Conservation (phyloP, 129 eudicot species). For the Flaveria trinervia region DNA sequence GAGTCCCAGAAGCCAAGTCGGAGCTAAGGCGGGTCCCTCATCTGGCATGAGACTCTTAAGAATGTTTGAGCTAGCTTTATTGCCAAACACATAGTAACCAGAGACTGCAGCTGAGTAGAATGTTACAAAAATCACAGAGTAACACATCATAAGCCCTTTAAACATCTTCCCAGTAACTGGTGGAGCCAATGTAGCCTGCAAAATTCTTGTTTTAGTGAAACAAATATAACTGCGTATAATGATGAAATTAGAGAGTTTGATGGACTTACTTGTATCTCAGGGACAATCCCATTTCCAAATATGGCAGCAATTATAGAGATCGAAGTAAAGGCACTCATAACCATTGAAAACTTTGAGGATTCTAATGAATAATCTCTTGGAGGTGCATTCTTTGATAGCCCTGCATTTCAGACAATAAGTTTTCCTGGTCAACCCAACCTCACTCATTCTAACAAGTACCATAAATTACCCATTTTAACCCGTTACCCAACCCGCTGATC, state of each 20-base stretch:
- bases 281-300: conserved; percentile 88
- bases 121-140: conserved; percentile 13
- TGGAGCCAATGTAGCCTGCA: conserved; percentile 96
- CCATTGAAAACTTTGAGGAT: conserved; percentile 43
- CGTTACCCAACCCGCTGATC: not conserved
- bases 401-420: conserved; percentile 32
- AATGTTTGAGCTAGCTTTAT: conserved; percentile 56
- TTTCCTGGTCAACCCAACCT: not conserved
- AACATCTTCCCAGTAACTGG: conserved; percentile 67
- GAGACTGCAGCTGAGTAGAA: conserved; percentile 41
- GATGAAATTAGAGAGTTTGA: not conserved
- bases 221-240: not conserved
- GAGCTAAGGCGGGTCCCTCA: conserved; percentile 84
- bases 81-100: conserved; percentile 89
- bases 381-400: conserved; percentile 66
- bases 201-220: not conserved
- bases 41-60: conserved; percentile 47
- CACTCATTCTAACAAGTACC: not conserved
- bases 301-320: conserved; percentile 92
- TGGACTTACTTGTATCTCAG: conserved; percentile 54
- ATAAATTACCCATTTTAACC: not conserved
- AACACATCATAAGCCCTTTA: conserved; percentile 46
- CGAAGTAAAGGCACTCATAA: conserved; percentile 78
- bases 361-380: conserved; percentile 79
- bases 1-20: conserved; percentile 67